Base-by-base conservation (phyloP, 2,329 filamentous ascomycete genomes). In the Verticillium zaregamsianum region DNA sequence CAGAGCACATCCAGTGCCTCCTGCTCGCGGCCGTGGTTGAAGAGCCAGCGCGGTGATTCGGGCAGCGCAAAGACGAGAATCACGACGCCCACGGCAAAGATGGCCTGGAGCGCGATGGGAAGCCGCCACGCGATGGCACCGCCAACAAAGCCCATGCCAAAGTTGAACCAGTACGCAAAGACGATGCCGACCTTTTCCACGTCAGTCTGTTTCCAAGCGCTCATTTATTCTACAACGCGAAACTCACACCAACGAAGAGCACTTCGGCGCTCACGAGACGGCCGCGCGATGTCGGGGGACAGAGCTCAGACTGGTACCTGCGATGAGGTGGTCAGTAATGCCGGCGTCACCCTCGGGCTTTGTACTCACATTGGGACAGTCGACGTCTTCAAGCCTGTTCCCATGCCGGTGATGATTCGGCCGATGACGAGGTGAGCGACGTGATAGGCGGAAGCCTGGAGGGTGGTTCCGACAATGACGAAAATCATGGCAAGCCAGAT, bases 241-340 rank as follows among this genome's bases (percentile, higher is more conserved):
- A 25, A 54, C 49, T 14, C 12, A 54, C 54, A 14, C 78, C 76
- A 49, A 80, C 75, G 58, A 78, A 70, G 3, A 76, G 71, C 5
- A 77, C 71, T 20, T 74, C 71, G 45, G 70, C 77, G 0, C 73
- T 73, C 28, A 81, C 76, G 9, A 78, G 71, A 20, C 74, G 73
- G 49, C 79, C 80, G 45, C 80, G 70, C 54, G 74, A 74, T n/a
- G 74, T 70, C 1, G 74, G 73, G 57, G 77, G 73, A 56, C 75
- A 79, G 1, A 81, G 70, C 64, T 82, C 80, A 0, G 76, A 73
- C 62, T 81, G 79, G 61, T 79, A 78, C 72, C 67, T 65, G 49
- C 57, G 58, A 8, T 11, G 14, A 9, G 9, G 6, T 23, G 17
- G 3, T 58, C 6, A 61, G 55, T 20, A 17, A 8, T 20, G 3